phyloP scores from a whole-genome alignment of 305 asterid species.

The Fraxinus angustifolia region DNA sequence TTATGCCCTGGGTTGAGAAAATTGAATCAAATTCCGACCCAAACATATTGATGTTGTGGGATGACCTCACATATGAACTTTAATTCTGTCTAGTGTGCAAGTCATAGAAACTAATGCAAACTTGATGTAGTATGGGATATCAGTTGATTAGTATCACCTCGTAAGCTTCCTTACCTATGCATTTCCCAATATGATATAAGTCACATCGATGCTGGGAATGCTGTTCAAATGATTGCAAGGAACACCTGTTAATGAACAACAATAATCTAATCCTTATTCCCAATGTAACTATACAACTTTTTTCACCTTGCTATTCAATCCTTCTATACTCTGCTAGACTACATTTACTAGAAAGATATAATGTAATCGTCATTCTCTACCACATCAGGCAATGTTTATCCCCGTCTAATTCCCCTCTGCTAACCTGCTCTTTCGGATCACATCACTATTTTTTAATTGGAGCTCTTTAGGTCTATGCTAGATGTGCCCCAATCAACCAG shows the following conservation, averaged over 20 bases:
- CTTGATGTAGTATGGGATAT: neutral
- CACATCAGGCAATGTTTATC: neutral
- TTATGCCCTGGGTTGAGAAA: neutral
- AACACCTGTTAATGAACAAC: neutral
- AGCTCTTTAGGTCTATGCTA: neutral
- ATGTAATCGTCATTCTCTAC: neutral
- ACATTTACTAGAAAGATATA: neutral
- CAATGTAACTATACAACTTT: neutral
- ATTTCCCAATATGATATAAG: neutral
- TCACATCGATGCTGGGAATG: neutral
- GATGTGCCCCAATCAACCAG: neutral
- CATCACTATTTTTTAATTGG: neutral
- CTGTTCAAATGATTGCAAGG: neutral
- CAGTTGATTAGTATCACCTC: neutral
- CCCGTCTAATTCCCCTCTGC: neutral
- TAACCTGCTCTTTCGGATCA: too few species aligned
- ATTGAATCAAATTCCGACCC: neutral
- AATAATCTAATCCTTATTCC: neutral
- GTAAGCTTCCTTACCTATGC: neutral
- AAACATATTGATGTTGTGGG: neutral
- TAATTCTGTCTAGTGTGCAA: neutral
- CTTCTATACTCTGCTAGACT: neutral
- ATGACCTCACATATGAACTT: neutral
- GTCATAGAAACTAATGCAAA: neutral
- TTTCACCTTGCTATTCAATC: neutral